Evolutionary conservation across 2,329 filamentous ascomycete genomes (phyloP).

Genomic region (Pleoardoris graminearum): DNA sequence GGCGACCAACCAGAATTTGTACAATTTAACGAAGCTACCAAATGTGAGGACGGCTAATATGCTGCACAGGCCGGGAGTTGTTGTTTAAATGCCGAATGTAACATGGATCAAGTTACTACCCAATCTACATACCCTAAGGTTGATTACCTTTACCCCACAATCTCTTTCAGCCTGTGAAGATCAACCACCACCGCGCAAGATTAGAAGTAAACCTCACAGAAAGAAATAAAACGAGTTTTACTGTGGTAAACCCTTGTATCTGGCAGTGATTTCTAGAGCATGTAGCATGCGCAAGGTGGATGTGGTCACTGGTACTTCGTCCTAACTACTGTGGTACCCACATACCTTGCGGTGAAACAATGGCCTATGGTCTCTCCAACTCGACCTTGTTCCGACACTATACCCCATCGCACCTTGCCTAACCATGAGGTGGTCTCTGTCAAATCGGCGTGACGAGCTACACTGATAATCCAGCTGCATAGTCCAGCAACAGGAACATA

Average conservation of each 20-base stretch:
- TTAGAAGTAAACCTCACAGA: too few relatives aligned
- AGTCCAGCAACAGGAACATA: neutral
- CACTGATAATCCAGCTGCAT: neutral
- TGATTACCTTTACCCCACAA: constrained; percentile 2
- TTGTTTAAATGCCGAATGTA: constrained; percentile 23
- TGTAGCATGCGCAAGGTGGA: too few relatives aligned
- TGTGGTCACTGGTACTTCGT: neutral
- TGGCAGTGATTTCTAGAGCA: too few relatives aligned
- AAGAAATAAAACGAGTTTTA: too few relatives aligned
- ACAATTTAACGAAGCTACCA: constrained; percentile 5
- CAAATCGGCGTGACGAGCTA: neutral
- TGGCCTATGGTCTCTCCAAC: neutral
- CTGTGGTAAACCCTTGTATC: too few relatives aligned
- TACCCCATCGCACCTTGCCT: neutral
- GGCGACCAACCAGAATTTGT: constrained; percentile 11
- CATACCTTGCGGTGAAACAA: neutral
- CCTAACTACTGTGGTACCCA: neutral
- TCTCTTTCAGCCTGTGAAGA: neutral
- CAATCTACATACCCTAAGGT: constrained; percentile 3
- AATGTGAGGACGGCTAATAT: constrained; percentile 24
- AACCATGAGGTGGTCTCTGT: neutral
- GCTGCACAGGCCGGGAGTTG: constrained; percentile 21
- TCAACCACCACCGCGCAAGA: neutral
- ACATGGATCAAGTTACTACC: constrained; percentile 9
- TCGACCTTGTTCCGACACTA: neutral